Evolutionary conservation across 495 filamentous ascomycete species (phyloP).

Genomic region (Podospora tetraspora): DNA sequence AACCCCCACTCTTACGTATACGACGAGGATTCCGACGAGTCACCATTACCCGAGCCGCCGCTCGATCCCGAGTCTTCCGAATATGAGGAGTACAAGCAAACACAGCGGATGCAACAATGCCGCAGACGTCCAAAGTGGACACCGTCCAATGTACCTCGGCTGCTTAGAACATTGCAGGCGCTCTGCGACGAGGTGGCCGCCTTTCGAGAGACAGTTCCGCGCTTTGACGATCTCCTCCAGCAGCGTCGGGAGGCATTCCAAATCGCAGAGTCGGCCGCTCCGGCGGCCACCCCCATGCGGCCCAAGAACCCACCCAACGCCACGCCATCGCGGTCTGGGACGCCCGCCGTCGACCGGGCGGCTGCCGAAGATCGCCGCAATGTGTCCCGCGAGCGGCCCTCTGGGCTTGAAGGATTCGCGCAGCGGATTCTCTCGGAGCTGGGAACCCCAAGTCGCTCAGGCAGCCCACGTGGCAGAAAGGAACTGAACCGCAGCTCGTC

Average conservation of each 20-base stretch:
- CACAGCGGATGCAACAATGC: conserved; percentile 43
- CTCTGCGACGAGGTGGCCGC: conserved; percentile 60
- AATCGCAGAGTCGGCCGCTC: conserved; percentile 41
- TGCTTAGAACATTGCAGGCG: conserved; percentile 46
- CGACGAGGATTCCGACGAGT: conserved; percentile 39
- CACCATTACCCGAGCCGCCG: conserved; percentile 22
- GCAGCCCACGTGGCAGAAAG: conserved; percentile 45
- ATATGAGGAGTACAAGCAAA: conserved; percentile 39
- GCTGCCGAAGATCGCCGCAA: conserved; percentile 33
- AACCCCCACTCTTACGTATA: conserved; percentile 58
- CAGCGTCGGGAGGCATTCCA: conserved; percentile 65
- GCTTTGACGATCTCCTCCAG: conserved; percentile 70
- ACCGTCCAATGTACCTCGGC: conserved; percentile 40
- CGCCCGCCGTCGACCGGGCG: conserved; percentile 28
- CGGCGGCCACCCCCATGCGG: conserved; percentile 24
- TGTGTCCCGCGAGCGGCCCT: conserved; percentile 41
- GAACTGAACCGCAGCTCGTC: conserved; percentile 28
- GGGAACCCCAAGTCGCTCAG: conserved; percentile 44
- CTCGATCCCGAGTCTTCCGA: conserved; percentile 34
- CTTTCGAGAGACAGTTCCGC: conserved; percentile 63
- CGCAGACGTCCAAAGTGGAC: conserved; percentile 48
- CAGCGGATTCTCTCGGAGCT: conserved; percentile 54
- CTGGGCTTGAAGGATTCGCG: conserved; percentile 48
- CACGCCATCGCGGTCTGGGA: conserved; percentile 16
- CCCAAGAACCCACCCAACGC: conserved; percentile 16